Evolutionary conservation across 169 alveolate genomes (phyloP), one percentile per base, ranked within the genome.

Genomic region (Plasmodium malariae): DNA sequence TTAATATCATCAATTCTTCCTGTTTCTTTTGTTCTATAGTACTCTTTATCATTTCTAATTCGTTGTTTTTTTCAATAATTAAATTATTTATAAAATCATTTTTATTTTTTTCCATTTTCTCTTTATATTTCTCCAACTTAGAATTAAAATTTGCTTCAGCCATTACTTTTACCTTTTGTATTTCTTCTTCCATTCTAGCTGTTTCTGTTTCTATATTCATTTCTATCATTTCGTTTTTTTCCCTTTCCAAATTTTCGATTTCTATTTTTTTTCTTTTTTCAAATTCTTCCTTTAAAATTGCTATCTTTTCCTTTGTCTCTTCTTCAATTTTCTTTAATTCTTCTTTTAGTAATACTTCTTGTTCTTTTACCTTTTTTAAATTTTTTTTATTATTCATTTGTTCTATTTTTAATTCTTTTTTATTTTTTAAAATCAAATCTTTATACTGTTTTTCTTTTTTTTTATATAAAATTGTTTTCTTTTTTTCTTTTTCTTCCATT

Each of bases 91-190:
- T 86, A 62, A 86, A 86, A 17, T 69, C 87, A 57, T 86, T 86
- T 60, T 86, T 86, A 55, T 55, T 71, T 57, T 86, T 72, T 62
- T 86, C 92, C 21, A 69, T 40, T 45, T 70, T 55, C 40, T 86
- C 92, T 86, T 86, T 86, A 59, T 70, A 86, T 63, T 86, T 69
- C 70, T 86, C 92, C 11, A 86, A 62, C 37, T 57, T 86, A 3
- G 45, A 28, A 54, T 86, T 55, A 62, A 45, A 86, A 62, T 70
- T 54, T 32, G 24, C 32, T 54, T 86, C 78, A 2, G 87, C 87
- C n/a, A 24, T 1, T 55, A 30, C 30, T 70, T 83, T 83, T n/a
- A 43, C 60, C 21, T 70, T 43, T 57, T 32, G 71, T 28, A 86
- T 11, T 59, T 86, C 87, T 40, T 45, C 74, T n/a, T 12, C 24